Percentiles rank a stretch among this genome's conserved stretches.
Conservation (phyloP, 495 filamentous ascomycete species). For the Pseudoneurospora amorphoporcata region DNA sequence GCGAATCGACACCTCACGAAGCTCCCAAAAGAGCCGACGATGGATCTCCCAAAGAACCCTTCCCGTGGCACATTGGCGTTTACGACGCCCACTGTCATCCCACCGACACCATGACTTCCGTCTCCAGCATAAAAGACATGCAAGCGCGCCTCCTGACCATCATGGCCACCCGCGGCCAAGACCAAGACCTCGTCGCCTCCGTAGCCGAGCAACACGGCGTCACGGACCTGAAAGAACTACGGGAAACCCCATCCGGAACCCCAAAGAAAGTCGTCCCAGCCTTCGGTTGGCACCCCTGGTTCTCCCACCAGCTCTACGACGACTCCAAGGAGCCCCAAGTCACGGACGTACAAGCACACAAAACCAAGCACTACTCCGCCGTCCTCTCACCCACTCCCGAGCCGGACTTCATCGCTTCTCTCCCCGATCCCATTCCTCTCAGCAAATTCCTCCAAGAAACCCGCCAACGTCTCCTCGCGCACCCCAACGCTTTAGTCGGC, state of each 20-base stretch:
- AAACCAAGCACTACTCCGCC: constrained; percentile 58
- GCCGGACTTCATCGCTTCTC: constrained; percentile 47
- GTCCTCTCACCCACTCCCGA: constrained; percentile 50
- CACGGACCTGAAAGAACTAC: constrained; percentile 7
- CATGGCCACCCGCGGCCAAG: constrained; percentile 81
- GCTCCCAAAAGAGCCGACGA: neutral
- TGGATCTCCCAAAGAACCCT: constrained; percentile 14
- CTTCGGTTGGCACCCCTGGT: constrained; percentile 99
- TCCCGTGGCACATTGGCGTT: constrained; percentile 81
- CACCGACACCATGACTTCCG: constrained; percentile 82
- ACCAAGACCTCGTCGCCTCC: constrained; percentile 72
- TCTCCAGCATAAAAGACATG: constrained; percentile 62
- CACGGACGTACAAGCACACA: constrained; percentile 20
- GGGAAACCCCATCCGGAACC: neutral
- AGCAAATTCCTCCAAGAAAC: constrained; percentile 57
- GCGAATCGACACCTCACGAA: neutral
- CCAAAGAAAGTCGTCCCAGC: constrained; percentile 53
- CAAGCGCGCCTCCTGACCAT: constrained; percentile 65
- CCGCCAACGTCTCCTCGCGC: constrained; percentile 46
- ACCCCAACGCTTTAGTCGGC: constrained; percentile 66
- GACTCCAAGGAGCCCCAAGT: constrained; percentile 33
- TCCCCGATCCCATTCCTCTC: constrained; percentile 64
- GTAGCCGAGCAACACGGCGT: constrained; percentile 43
- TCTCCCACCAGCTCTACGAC: constrained; percentile 77
- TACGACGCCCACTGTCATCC: constrained; percentile 96